Evolutionary conservation across 805 yeast species (phyloP).

Genomic region (Saccharomyces jurei): DNA sequence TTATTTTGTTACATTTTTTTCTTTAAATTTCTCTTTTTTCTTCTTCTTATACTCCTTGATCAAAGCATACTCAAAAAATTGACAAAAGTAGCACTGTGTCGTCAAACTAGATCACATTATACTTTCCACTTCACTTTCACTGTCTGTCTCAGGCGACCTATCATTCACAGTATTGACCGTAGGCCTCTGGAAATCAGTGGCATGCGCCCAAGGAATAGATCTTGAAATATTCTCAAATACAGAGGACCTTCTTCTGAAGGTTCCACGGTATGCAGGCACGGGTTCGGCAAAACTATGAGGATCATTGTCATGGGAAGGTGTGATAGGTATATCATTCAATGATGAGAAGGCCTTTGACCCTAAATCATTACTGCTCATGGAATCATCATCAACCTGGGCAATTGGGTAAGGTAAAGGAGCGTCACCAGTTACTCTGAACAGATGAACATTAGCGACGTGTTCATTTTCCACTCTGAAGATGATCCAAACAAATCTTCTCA

Average conservation of each 20-base stretch:
- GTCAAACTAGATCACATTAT: constrained; percentile 3
- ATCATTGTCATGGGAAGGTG: neutral
- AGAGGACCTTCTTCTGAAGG: constrained; percentile 21
- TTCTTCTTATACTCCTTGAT: neutral
- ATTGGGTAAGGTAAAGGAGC: constrained; percentile 71
- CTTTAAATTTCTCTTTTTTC: neutral
- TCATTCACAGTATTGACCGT: neutral
- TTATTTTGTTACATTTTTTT: neutral
- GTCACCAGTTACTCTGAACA: constrained; percentile 83
- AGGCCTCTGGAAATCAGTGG: constrained; percentile 75
- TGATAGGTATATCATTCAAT: neutral
- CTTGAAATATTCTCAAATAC: constrained; percentile 27
- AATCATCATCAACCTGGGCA: neutral
- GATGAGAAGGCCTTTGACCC: neutral
- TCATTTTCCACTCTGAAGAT: constrained; percentile 93
- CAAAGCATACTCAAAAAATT: neutral
- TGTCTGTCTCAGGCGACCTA: constrained; percentile 13
- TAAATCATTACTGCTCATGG: neutral
- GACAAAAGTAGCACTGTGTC: neutral
- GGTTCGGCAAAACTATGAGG: constrained; percentile 12
- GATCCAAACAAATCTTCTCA: constrained; percentile 84
- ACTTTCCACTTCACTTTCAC: constrained; percentile 15
- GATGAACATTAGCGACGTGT: constrained; percentile 81
- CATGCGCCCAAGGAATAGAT: constrained; percentile 66
- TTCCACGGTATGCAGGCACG: constrained; percentile 15